Evolutionary conservation across 1,284 basidiomycete species (phyloP).

Genomic region (Tylopilus orsonianus): DNA sequence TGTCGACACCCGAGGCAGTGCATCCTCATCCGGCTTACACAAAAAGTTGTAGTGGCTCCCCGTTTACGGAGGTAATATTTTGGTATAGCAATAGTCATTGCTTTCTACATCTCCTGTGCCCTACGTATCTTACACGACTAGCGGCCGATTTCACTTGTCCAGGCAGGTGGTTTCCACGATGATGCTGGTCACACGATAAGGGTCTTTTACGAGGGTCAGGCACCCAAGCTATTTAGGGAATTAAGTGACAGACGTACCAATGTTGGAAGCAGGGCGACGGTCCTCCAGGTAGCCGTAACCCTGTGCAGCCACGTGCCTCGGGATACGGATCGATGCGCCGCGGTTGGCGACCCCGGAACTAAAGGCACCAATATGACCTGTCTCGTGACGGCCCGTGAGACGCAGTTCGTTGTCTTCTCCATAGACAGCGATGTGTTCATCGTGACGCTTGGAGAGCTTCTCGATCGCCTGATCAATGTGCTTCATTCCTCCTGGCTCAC

Average conservation of each 20-base stretch:
- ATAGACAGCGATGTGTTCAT: conserved; percentile 95
- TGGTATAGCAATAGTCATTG: conserved; percentile 24
- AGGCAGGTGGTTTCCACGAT: conserved; percentile 90
- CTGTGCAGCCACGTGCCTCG: conserved; percentile 87
- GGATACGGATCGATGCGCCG: conserved; percentile 94
- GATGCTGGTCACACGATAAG: conserved; percentile 86
- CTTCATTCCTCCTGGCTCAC: conserved; percentile 93
- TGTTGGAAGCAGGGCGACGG: conserved; percentile 96
- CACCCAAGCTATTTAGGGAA: conserved; percentile 2
- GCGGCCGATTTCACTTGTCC: conserved; percentile 41
- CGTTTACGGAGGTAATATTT: conserved; percentile 13
- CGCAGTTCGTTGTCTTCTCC: conserved; percentile 95
- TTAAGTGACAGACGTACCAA: conserved; percentile 61
- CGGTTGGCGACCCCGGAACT: conserved; percentile 97
- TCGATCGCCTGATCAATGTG: conserved; percentile 92
- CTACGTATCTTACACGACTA: conserved; percentile 9
- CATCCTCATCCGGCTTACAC: background rate
- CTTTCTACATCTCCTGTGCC: conserved; percentile 10
- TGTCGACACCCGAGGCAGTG: conserved; percentile 4
- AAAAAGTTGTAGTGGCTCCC: too few relatives aligned
- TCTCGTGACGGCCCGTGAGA: conserved; percentile 94
- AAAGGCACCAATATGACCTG: conserved; percentile 92
- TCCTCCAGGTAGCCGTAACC: conserved; percentile 97
- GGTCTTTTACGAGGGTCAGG: conserved; percentile 51
- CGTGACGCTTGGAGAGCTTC: conserved; percentile 81